These are phyloP conservation scores for Posidonia oceanica DNA, from an alignment of 116 monocot species.

Conservation along the genomic window DNA sequence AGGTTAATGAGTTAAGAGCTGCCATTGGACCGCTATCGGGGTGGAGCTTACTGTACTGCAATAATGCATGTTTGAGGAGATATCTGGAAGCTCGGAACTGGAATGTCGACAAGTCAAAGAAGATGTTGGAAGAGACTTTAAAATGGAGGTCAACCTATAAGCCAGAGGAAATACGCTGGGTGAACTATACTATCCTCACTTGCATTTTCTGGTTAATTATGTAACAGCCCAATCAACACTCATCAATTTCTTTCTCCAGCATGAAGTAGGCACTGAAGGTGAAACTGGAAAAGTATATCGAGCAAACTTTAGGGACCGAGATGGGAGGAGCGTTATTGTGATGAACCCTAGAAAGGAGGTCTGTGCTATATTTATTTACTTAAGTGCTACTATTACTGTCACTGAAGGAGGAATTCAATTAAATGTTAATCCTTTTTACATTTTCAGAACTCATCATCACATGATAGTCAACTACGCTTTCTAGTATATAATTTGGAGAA, in stretches of 20 bases:
- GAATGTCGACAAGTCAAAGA: slow-evolving; percentile 20
- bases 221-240: not conserved
- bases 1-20: slow-evolving; percentile 12
- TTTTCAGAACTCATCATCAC: slow-evolving; percentile 68
- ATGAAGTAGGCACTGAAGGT: slow-evolving; percentile 17
- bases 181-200: not conserved
- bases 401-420: not conserved
- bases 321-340: slow-evolving; percentile 67
- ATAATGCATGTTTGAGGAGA: slow-evolving; percentile 13
- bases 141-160: slow-evolving; percentile 19
- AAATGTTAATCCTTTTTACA: not conserved
- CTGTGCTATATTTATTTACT: not conserved
- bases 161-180: slow-evolving; percentile 26
- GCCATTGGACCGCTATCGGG: slow-evolving; percentile 10
- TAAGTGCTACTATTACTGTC: not conserved
- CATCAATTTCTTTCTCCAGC: slow-evolving; percentile 6
- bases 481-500: slow-evolving; percentile 75
- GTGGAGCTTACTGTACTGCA: slow-evolving; percentile 7
- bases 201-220: not conserved
- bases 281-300: slow-evolving; percentile 24
- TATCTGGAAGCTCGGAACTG: slow-evolving; percentile 21
- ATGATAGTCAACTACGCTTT: slow-evolving; percentile 57
- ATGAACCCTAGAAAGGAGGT: slow-evolving; percentile 61
- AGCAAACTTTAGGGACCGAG: slow-evolving; percentile 46
- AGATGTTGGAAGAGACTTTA: slow-evolving; percentile 21